Conservation (phyloP, 192 early-diverging fungal genomes). For the Dispira parvispora region DNA sequence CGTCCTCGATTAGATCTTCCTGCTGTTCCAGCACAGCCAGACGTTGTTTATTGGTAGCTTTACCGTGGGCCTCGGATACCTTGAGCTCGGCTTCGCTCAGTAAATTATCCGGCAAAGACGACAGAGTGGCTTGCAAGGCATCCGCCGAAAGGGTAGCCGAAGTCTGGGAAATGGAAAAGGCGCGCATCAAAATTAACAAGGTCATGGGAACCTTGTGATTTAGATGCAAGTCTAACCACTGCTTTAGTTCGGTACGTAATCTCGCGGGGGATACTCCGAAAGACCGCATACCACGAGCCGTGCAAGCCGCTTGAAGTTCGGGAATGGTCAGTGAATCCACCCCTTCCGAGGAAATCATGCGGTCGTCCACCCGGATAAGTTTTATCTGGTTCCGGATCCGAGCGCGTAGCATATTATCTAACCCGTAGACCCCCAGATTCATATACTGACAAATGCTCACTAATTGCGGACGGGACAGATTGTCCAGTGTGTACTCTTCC, state of each 20-base stretch:
- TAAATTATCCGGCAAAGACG: conserved; percentile 78
- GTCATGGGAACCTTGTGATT: conserved; percentile 82
- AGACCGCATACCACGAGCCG: conserved; percentile 74
- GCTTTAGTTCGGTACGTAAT: conserved; percentile 68
- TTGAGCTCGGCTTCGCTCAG: conserved; percentile 70
- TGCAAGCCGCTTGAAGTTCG: conserved; percentile 77
- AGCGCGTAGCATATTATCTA: conserved; percentile 88
- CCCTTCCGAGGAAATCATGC: conserved; percentile 71
- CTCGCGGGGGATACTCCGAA: conserved; percentile 81
- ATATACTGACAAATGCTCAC: conserved; percentile 92
- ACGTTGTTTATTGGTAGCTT: conserved; percentile 83
- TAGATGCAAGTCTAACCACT: conserved; percentile 92
- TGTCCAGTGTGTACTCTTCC: conserved; percentile 86
- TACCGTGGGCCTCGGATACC: conserved; percentile 74
- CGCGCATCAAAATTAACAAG: conserved; percentile 77
- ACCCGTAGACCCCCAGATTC: conserved; percentile 91
- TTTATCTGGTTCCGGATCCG: conserved; percentile 78
- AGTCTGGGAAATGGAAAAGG: conserved; percentile 32
- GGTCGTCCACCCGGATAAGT: conserved; percentile 77
- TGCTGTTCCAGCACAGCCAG: conserved; percentile 88
- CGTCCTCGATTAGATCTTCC: conserved; percentile 92
- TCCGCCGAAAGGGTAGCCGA: conserved; percentile 45
- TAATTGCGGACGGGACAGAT: conserved; percentile 83
- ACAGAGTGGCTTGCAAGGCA: conserved; percentile 83
- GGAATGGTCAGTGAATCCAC: conserved; percentile 75